Evolutionary conservation across 176 grass and related monocot genomes (phyloP), one percentile per base, ranked within the genome.

Genomic region (Phyllostachys edulis): DNA sequence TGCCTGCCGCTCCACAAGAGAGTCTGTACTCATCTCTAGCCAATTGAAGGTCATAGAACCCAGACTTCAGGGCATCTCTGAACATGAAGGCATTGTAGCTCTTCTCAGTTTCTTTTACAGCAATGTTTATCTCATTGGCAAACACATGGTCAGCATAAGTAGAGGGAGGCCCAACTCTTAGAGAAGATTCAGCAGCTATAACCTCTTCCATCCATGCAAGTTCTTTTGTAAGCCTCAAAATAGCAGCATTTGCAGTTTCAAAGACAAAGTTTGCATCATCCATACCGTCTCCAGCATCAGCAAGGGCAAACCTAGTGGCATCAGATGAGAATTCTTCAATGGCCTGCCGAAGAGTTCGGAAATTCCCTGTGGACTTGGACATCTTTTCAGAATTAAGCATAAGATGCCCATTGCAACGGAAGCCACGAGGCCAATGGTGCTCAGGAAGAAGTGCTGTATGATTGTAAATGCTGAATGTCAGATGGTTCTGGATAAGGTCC

Each of bases 361-460:
- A 93, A 49, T 97, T 97, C 36, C 91, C 94, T 17, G 91, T 97
- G 2, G 94, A 93, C 73, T 93, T 91, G 23, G 91, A 96, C 94
- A 96, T 96, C 64, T 93, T 96, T 49, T 93, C 87, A 56, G 91
- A 93, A 82, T 97, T 97, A 37, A 97, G 91, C 91, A 93, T 90
- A 60, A 97, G 91, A 69, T 97, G 94, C 5, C 91, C 94, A 63
- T 93, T 97, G 82, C 89, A 93, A 21, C 87, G 89, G 83, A 93
- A 96, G 9, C 94, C 89, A 56, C 59, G 86, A 10, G 94, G 94
- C 94, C 91, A 97, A 24, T 92, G 86, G 23, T 82, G 86, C 66
- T 96, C 73, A 1, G 90, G 86, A 24, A 92, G 49, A 84, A 92
- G 79, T 54, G 93, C 80, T 24, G 76, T 74, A 26, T 95, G 90